phyloP scores from a whole-genome alignment of 176 grass and related monocot species.

The Raddia guianensis region DNA sequence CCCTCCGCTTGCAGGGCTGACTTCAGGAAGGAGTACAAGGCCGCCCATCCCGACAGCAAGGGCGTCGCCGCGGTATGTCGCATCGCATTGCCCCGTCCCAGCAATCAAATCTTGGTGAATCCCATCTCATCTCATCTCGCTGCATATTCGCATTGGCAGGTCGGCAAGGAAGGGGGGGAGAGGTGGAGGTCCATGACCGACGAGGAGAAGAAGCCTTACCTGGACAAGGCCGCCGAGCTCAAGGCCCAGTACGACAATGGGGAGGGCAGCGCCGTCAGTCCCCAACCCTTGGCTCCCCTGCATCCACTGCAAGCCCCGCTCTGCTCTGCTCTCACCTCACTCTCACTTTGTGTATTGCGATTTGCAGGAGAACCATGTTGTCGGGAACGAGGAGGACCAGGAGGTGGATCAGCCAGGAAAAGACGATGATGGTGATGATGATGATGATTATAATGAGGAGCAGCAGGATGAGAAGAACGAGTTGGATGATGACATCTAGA shows the following conservation, averaged over 20 bases:
- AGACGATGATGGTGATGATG: background rate
- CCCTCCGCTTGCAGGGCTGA: conserved; percentile 49
- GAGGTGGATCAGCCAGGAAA: conserved; percentile 35
- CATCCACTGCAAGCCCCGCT: background rate
- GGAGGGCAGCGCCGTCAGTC: conserved; percentile 56
- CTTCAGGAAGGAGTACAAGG: conserved; percentile 87
- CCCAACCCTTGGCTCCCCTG: too few relatives aligned
- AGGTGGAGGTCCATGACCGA: conserved; percentile 83
- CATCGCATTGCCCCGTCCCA: background rate
- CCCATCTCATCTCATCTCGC: too few relatives aligned
- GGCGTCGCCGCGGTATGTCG: conserved; percentile 39
- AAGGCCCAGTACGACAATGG: conserved; percentile 59
- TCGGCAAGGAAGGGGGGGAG: conserved; percentile 77
- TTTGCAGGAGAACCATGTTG: conserved; percentile 38
- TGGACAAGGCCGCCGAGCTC: conserved; percentile 66
- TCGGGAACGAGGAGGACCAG: background rate
- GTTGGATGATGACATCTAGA: conserved; percentile 51
- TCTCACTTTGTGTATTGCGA: background rate
- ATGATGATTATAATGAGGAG: background rate
- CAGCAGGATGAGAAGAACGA: conserved; percentile 39
- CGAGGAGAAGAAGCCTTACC: conserved; percentile 83
- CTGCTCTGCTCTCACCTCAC: background rate
- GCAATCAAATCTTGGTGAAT: too few relatives aligned
- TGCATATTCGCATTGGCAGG: conserved; percentile 29
- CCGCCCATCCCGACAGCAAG: conserved; percentile 70